phyloP scores from a whole-genome alignment of 495 filamentous ascomycete species.

The Podospora bellae-mahoneyi region DNA sequence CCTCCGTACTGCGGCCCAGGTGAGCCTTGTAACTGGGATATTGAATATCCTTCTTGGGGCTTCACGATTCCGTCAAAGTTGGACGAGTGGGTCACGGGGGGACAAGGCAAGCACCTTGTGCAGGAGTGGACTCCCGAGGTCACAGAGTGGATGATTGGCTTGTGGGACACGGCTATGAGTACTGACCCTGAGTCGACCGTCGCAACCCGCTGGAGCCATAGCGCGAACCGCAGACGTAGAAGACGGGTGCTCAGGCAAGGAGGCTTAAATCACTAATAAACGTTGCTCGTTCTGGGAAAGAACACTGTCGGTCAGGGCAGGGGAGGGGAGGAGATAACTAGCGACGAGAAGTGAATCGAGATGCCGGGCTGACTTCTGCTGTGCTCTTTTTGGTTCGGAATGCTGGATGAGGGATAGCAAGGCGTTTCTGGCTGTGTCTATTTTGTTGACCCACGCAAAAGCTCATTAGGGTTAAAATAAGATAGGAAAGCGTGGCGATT shows the following conservation, averaged over 20 bases:
- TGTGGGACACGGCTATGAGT: conserved; percentile 39
- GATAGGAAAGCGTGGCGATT: background rate
- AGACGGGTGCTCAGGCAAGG: conserved; percentile 43
- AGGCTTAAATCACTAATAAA: background rate
- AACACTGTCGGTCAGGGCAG: background rate
- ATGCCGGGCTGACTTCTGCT: conserved; percentile 29
- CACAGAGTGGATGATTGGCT: conserved; percentile 40
- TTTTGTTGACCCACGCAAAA: background rate
- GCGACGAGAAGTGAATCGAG: no score
- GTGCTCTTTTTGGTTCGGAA: conserved; percentile 22
- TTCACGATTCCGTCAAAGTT: conserved; percentile 54
- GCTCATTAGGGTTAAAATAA: background rate
- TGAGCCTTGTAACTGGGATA: conserved; percentile 45
- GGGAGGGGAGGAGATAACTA: background rate
- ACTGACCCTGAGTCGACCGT: conserved; percentile 40
- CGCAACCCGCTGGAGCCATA: conserved; percentile 27
- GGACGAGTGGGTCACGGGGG: conserved; percentile 52
- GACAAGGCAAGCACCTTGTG: conserved; percentile 34
- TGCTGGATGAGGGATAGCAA: conserved; percentile 6
- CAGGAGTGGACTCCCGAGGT: conserved; percentile 34
- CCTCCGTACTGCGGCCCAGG: conserved; percentile 48
- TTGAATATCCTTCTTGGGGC: conserved; percentile 51
- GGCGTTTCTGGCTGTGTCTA: conserved; percentile 6
- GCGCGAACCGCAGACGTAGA: conserved; percentile 36
- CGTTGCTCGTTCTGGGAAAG: no score